These are phyloP conservation scores for Gautieria morchelliformis DNA, from an alignment of 768 basidiomycete species.

Conservation along the genomic window DNA sequence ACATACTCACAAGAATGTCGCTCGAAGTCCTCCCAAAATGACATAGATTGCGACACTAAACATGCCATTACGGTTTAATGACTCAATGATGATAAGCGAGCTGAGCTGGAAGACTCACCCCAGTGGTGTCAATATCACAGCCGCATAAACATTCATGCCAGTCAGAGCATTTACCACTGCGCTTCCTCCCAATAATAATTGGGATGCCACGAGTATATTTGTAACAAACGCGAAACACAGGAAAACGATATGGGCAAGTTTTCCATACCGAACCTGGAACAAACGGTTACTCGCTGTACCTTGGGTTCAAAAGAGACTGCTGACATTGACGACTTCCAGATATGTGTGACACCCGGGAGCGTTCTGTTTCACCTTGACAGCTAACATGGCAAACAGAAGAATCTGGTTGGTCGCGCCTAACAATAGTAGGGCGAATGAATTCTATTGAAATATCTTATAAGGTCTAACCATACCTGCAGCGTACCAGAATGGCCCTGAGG, in stretches of 20 bases:
- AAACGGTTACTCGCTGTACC: slow-evolving; percentile 2
- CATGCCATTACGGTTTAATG: not conserved
- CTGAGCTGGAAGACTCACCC: slow-evolving; percentile 5
- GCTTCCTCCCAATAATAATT: slow-evolving; percentile 29
- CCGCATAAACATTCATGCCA: slow-evolving; percentile 30
- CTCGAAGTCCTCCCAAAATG: slow-evolving; percentile 24
- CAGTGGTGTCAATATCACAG: slow-evolving; percentile 31
- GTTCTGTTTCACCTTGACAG: slow-evolving; percentile 26
- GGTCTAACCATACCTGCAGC: not conserved
- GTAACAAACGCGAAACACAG: slow-evolving; percentile 20
- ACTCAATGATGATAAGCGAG: not conserved
- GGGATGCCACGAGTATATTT: slow-evolving; percentile 25
- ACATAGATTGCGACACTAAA: slow-evolving; percentile 28
- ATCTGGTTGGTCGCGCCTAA: slow-evolving; percentile 22
- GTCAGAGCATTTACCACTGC: slow-evolving; percentile 30
- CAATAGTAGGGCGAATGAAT: not conserved
- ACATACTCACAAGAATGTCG: slow-evolving; percentile 22
- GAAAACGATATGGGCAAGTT: slow-evolving; percentile 17
- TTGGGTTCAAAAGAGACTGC: slow-evolving; percentile 6
- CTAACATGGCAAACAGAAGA: slow-evolving; percentile 21
- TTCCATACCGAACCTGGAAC: slow-evolving; percentile 17
- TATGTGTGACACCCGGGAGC: slow-evolving; percentile 25
- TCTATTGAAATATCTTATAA: not conserved
- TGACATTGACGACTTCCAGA: slow-evolving; percentile 19
- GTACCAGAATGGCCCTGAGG: not conserved